A percentile compares a stretch with the other conserved stretches of the same genome.
Conservation (phyloP, 192 early-diverging fungal genomes). For the Dimargaris xerosporica region DNA sequence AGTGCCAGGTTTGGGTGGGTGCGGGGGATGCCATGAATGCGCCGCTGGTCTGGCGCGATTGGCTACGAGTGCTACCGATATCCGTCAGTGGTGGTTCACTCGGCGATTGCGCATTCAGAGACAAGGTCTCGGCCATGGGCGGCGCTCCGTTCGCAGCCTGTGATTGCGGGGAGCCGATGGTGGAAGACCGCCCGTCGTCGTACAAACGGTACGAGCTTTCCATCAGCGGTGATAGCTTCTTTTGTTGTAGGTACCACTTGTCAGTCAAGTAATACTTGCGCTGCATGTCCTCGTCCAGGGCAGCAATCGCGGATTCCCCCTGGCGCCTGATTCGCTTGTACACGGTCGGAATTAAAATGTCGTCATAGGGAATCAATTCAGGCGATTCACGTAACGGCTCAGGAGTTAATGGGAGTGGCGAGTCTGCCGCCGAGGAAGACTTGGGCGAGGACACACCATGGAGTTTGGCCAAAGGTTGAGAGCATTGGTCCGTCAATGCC, state of each 20-base stretch:
- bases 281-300: neutral
- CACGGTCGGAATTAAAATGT: slow-evolving; percentile 29
- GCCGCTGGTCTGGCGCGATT: neutral
- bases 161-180: neutral
- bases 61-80: neutral
- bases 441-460: no score
- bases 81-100: neutral
- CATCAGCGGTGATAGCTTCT: slow-evolving; percentile 8
- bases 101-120: neutral
- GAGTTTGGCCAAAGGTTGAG: no score
- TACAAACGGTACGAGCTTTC: neutral
- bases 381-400: no score
- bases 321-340: slow-evolving; percentile 23
- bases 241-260: slow-evolving; percentile 3
- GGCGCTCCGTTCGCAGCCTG: neutral
- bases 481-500: no score
- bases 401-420: no score
- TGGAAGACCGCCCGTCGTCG: neutral
- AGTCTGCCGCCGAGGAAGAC: no score
- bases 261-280: neutral
- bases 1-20: no score
- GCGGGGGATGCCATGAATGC: no score
- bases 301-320: neutral
- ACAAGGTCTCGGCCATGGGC: neutral
- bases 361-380: slow-evolving; percentile 26